A percentile compares a stretch with the other conserved stretches of the same genome.
phyloP scores from a whole-genome alignment of 768 basidiomycete species.

The Psilocybe sp. region DNA sequence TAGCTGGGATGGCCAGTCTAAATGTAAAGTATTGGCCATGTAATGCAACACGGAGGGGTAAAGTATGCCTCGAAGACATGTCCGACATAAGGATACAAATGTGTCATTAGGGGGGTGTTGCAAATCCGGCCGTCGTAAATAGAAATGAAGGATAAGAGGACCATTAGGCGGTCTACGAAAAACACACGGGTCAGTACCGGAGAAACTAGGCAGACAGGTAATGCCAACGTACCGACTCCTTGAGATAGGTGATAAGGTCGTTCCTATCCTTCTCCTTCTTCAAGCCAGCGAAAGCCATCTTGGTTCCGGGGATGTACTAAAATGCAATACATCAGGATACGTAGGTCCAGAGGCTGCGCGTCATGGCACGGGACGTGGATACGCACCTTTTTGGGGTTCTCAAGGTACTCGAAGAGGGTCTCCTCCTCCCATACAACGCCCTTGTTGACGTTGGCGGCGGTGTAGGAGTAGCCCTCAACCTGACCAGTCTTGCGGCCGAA shows the following conservation, averaged over 20 bases:
- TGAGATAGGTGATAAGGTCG: constrained; percentile 86
- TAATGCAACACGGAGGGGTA: no score
- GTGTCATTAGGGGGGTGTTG: constrained; percentile 2
- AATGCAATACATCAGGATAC: constrained; percentile 1
- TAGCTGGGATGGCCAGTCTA: no score
- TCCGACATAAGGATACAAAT: background rate
- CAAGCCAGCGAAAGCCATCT: constrained; percentile 98
- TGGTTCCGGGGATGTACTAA: constrained; percentile 93
- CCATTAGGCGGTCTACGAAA: constrained; percentile 20
- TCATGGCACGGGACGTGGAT: background rate
- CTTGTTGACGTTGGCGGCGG: constrained; percentile 94
- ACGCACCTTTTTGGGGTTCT: constrained; percentile 94
- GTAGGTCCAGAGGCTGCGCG: background rate
- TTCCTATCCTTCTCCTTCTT: constrained; percentile 99
- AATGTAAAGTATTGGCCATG: no score
- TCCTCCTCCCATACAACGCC: constrained; percentile 81
- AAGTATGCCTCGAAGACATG: no score
- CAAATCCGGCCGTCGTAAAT: background rate
- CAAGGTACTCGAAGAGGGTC: constrained; percentile 93
- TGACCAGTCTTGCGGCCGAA: constrained; percentile 88
- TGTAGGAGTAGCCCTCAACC: constrained; percentile 85
- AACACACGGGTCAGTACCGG: background rate
- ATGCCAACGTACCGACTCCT: constrained; percentile 57
- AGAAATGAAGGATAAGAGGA: background rate
- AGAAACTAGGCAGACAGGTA: background rate